phyloP scores from a whole-genome alignment of 306 rosid genomes.

The Vicia villosa region DNA sequence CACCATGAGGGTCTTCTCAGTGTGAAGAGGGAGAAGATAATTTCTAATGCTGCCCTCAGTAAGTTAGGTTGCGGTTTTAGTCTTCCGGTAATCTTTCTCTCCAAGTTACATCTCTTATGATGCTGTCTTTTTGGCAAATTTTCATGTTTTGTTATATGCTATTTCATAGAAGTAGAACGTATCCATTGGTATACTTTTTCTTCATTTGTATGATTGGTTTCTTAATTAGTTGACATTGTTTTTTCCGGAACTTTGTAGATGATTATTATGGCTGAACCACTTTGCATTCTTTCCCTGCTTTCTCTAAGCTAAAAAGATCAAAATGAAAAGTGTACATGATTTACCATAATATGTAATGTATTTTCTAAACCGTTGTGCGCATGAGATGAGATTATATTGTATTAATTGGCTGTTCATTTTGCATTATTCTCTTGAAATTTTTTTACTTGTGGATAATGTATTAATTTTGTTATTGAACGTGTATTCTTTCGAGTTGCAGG shows the following conservation, averaged over 20 bases:
- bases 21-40: conserved; percentile 60
- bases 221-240: not conserved
- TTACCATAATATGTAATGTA: not conserved
- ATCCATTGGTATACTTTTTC: not conserved
- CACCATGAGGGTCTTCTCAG: conserved; percentile 81
- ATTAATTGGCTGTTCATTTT: not conserved
- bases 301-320: not conserved
- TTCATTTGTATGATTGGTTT: not conserved
- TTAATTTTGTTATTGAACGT: not conserved
- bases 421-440: not conserved
- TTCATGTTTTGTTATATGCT: not conserved
- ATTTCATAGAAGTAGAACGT: conserved; percentile 3
- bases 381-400: not conserved
- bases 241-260: not conserved
- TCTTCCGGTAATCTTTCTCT: conserved; percentile 60
- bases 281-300: not conserved
- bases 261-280: conserved; percentile 1
- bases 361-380: conserved; percentile 1
- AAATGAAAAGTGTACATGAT: not conserved
- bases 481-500: conserved; percentile 53
- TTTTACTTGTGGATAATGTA: conserved; percentile 5
- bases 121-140: conserved; percentile 1
- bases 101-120: conserved; percentile 2
- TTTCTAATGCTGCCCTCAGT: conserved; percentile 72
- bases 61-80: conserved; percentile 57